Evolutionary conservation across 257 asterid species (phyloP), one percentile per base, ranked within the genome.

Genomic region (Solanum appendiculatum): DNA sequence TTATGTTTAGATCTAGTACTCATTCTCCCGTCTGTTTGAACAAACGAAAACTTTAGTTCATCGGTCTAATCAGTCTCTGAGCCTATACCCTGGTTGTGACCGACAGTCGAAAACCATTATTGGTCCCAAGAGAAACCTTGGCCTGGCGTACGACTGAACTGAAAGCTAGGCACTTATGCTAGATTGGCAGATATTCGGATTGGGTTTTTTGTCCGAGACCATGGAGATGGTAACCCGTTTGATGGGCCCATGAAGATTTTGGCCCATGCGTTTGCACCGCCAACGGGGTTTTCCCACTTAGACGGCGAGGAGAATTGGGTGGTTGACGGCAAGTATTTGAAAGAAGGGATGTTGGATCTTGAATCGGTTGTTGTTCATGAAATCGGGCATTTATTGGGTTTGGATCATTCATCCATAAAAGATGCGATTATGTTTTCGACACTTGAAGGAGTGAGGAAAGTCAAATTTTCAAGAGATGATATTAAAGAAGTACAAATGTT

Each of bases 321-420:
- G 78, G 82, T 92, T 4, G 93, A 95, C 88, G 97, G 95, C 4
- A 82, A 90, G 9, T 93, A 88, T 66, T 8, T 86, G 18, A 86
- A 86, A 58, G 86, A 90, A 29, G 63, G 93, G 40, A 87, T 92
- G 64, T 12, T 87, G 82, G 99, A 96, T 90, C 86, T 96, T 90
- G 98, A 96, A 86, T 94, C 98, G 8, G 98, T 94, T 7, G 99
- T 93, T 87, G 97, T 94, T 60, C 98, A 96, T 51, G 99, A 96
- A 75, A 96, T 96, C 88, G 98, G 98, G 87, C 98, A 96, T 86
- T 86, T 95, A 15, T 93, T 96, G 84, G 98, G 99, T 87, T 88
- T 96, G 92, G 99, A 98, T 58, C 98, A 95, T 83, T 95, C 98
- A 48, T 92, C 97, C 27, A 92, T 92, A 3, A 92, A 90, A 70